These are phyloP conservation scores for Pseudogymnoascus sp. DNA, from an alignment of 2,329 filamentous ascomycete species.

Conservation along the genomic window DNA sequence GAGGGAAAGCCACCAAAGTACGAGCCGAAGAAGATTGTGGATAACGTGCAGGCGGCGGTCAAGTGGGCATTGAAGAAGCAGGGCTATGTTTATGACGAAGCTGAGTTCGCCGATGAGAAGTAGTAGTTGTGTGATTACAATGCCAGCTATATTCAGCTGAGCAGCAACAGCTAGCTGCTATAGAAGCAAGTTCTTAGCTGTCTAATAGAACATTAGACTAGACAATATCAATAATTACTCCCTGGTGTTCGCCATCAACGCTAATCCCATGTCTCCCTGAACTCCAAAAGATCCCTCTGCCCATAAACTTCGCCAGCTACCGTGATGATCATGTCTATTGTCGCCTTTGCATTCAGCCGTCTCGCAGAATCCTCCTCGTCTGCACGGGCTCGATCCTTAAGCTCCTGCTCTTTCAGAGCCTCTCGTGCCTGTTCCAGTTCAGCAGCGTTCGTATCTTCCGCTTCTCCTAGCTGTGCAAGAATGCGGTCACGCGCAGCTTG, in stretches of 20 bases:
- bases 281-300: slow-evolving; percentile 75
- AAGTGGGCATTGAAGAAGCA: slow-evolving; percentile 62
- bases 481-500: background rate
- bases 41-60: slow-evolving; percentile 70
- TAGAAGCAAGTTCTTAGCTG: background rate
- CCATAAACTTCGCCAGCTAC: slow-evolving; percentile 84
- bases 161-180: background rate
- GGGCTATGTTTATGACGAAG: slow-evolving; percentile 23
- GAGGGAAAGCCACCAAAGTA: slow-evolving; percentile 47
- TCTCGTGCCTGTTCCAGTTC: background rate
- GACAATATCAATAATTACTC: slow-evolving; percentile 1
- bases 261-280: slow-evolving; percentile 47
- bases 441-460: background rate
- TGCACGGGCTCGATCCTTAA: background rate
- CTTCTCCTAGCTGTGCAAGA: background rate
- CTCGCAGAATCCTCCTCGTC: background rate
- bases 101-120: slow-evolving; percentile 1
- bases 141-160: background rate
- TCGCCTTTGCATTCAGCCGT: slow-evolving; percentile 48
- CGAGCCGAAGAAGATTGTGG: slow-evolving; percentile 56
- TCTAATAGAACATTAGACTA: slow-evolving; percentile 8
- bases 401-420: slow-evolving; percentile 26
- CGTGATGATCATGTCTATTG: slow-evolving; percentile 85
- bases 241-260: background rate
- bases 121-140: background rate